phyloP scores from a whole-genome alignment of 208 protist species.

The Leishmania guyanensis region DNA sequence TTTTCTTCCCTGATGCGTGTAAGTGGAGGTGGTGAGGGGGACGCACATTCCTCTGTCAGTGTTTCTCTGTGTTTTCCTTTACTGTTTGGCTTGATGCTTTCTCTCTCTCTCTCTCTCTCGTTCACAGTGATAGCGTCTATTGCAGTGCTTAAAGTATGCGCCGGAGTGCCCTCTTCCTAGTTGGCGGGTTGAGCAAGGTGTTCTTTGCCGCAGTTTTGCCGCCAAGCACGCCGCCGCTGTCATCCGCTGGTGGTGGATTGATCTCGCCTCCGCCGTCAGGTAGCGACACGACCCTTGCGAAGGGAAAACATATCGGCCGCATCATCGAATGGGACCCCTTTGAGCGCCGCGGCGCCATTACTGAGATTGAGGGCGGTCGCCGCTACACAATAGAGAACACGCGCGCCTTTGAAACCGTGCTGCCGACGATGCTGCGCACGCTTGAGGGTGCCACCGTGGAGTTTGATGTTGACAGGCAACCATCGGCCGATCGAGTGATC shows the following conservation, averaged over 20 bases:
- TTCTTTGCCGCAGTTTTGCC: neutral
- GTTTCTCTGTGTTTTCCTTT: neutral
- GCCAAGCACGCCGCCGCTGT: neutral
- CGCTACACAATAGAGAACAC: slow-evolving; percentile 73
- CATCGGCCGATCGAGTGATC: slow-evolving; percentile 68
- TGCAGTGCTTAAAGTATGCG: slow-evolving; percentile 1
- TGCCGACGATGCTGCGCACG: slow-evolving; percentile 68
- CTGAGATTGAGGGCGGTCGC: slow-evolving; percentile 42
- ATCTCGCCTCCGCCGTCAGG: neutral
- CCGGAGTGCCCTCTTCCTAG: slow-evolving; percentile 2
- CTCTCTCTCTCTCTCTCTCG: neutral
- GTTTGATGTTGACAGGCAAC: slow-evolving; percentile 41
- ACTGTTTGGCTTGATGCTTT: neutral
- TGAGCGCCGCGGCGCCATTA: slow-evolving; percentile 73
- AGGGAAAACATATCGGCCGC: slow-evolving; percentile 30
- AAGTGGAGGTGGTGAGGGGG: neutral
- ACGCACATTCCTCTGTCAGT: neutral
- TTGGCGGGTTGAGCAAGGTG: slow-evolving; percentile 6
- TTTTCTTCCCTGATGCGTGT: neutral
- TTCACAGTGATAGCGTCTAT: neutral
- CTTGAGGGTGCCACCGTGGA: slow-evolving; percentile 67
- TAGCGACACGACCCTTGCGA: neutral
- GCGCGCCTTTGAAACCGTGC: slow-evolving; percentile 85
- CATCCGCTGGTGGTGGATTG: neutral
- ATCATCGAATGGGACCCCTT: slow-evolving; percentile 81